Percentiles rank a stretch among this genome's conserved stretches.
Evolutionary conservation across 257 asterid species (phyloP).

Genomic region (Fraxinus excelsior): DNA sequence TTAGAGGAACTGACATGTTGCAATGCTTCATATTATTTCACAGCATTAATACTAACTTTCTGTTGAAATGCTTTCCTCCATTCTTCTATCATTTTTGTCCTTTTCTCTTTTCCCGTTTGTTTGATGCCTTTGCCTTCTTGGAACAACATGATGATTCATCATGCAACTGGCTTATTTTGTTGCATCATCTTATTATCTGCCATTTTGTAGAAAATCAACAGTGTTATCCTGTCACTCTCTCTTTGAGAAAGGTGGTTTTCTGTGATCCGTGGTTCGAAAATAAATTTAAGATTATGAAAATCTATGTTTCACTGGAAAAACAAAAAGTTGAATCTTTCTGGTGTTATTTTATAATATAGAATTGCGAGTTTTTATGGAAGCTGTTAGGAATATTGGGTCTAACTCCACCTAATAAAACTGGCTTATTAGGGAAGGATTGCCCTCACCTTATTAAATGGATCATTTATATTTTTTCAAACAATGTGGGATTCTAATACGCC

Average conservation of each 20-base stretch:
- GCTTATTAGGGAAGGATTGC: too few relatives aligned
- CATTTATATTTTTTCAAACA: too few relatives aligned
- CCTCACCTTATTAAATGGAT: too few relatives aligned
- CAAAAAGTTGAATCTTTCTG: background rate
- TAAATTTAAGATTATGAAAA: slow-evolving; percentile 21
- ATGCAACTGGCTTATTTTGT: slow-evolving; percentile 38
- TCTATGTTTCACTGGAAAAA: slow-evolving; percentile 8
- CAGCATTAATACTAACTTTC: background rate
- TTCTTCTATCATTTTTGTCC: slow-evolving; percentile 12
- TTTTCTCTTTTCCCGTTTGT: slow-evolving; percentile 9
- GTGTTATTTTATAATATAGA: background rate
- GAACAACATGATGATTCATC: slow-evolving; percentile 29
- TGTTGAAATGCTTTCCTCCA: slow-evolving; percentile 19
- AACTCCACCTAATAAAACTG: too few relatives aligned
- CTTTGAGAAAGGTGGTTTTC: slow-evolving; percentile 57
- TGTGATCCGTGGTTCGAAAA: slow-evolving; percentile 45
- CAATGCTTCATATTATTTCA: background rate
- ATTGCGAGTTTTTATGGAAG: background rate
- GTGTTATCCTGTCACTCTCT: slow-evolving; percentile 54
- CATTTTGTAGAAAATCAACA: slow-evolving; percentile 57
- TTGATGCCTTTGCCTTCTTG: slow-evolving; percentile 32
- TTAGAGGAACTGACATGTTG: slow-evolving; percentile 11
- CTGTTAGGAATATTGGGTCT: too few relatives aligned
- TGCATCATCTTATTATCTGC: slow-evolving; percentile 54
- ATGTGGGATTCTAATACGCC: too few relatives aligned